Conservation (phyloP, 1,284 basidiomycete species). For the Inonotus hispidus region DNA sequence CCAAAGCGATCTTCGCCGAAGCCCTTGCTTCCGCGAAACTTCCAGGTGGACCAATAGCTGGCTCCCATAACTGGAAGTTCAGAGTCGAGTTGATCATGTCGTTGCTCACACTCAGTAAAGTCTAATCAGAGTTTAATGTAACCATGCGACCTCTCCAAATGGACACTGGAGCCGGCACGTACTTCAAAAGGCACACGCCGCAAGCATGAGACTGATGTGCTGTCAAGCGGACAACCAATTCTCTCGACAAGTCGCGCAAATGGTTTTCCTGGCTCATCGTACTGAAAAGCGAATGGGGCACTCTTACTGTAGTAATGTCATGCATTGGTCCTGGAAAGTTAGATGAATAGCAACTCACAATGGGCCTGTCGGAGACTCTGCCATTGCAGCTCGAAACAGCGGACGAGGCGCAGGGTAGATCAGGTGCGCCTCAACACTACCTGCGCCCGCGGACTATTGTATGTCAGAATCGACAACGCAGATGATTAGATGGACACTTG, state of each 20-base stretch:
- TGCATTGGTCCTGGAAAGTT: background rate
- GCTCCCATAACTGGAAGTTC: conserved; percentile 55
- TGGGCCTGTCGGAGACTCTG: conserved; percentile 49
- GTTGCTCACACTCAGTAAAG: conserved; percentile 43
- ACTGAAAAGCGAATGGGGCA: conserved; percentile 44
- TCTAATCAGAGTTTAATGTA: conserved; percentile 27
- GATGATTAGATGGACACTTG: conserved; percentile 21
- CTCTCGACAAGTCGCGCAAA: conserved; percentile 42
- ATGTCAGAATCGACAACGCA: background rate
- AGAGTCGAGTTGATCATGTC: conserved; percentile 39
- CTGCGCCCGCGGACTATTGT: conserved; percentile 51
- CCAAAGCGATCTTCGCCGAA: conserved; percentile 41
- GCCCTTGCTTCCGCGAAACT: conserved; percentile 46
- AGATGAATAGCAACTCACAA: conserved; percentile 35
- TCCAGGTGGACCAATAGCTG: conserved; percentile 45
- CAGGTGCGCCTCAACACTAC: conserved; percentile 47
- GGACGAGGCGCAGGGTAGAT: conserved; percentile 36
- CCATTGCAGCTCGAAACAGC: conserved; percentile 49
- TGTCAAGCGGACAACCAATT: conserved; percentile 41
- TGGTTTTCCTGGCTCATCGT: conserved; percentile 50
- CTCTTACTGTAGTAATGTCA: conserved; percentile 40
- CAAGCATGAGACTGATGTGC: conserved; percentile 41
- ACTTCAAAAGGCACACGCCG: conserved; percentile 45
- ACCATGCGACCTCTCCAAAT: background rate
- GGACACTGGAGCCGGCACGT: background rate